These are phyloP conservation scores for Nematocida ausubeli DNA, from an alignment of 371 early-diverging fungal species.

Conservation along the genomic window DNA sequence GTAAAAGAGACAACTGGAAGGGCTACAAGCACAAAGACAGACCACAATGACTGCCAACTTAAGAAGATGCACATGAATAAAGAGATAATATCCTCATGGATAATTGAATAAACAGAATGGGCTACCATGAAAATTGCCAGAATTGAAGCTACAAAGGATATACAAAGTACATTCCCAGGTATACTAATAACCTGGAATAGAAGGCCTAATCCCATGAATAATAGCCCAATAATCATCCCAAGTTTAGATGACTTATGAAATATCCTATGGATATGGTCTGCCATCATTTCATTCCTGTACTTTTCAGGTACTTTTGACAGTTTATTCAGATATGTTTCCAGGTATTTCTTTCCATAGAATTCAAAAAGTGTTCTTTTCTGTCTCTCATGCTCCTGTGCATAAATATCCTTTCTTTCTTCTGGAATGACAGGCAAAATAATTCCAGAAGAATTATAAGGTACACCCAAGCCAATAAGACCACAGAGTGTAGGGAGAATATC, in stretches of 20 bases:
- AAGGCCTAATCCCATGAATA: background rate
- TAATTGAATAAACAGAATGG: constrained; percentile 44
- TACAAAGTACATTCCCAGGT: background rate
- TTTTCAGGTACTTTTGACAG: background rate
- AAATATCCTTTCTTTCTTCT: constrained; percentile 10
- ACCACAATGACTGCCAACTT: background rate
- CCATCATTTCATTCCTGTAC: background rate
- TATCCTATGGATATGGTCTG: background rate
- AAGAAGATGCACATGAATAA: background rate
- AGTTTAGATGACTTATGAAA: constrained; percentile 24
- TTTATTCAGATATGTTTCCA: no score
- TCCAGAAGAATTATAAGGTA: constrained; percentile 63
- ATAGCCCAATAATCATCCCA: constrained; percentile 23
- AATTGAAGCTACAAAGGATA: constrained; percentile 1
- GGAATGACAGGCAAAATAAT: constrained; percentile 59
- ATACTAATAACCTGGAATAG: background rate
- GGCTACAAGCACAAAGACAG: background rate
- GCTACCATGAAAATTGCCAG: constrained; percentile 33
- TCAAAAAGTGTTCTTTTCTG: constrained; percentile 23
- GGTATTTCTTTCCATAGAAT: background rate
- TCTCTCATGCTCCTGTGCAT: constrained; percentile 17
- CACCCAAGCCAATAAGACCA: constrained; percentile 58
- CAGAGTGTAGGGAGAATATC: constrained; percentile 68
- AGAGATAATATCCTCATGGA: constrained; percentile 51
- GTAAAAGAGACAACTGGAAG: background rate